Conservation (phyloP, 805 yeast species). For the Brettanomyces custersianus region DNA sequence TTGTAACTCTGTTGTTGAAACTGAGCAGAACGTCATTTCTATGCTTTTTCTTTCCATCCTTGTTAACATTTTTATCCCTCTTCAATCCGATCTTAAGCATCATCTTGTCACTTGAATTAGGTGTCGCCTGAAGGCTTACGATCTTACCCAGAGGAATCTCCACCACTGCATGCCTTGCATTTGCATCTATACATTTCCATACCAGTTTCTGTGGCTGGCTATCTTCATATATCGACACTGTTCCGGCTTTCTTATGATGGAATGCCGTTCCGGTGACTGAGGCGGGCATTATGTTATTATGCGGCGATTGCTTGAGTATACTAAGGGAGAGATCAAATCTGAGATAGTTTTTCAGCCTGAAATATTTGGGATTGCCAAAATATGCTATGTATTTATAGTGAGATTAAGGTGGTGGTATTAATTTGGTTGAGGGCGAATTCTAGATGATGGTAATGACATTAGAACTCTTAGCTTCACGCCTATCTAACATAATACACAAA, state of each 20-base stretch:
- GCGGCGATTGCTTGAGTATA: not conserved
- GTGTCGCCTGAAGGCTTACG: constrained; percentile 56
- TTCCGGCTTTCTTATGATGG: constrained; percentile 47
- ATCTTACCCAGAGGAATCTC: constrained; percentile 35
- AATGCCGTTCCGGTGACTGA: constrained; percentile 40
- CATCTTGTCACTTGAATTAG: constrained; percentile 58
- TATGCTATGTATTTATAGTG: not conserved
- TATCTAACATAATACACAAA: no score
- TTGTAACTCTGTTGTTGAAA: constrained; percentile 63
- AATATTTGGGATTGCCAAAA: not conserved
- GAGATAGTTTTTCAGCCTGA: not conserved
- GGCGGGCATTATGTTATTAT: constrained; percentile 5
- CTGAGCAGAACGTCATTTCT: constrained; percentile 36
- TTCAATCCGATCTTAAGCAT: constrained; percentile 42
- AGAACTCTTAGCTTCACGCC: no score
- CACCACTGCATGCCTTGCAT: constrained; percentile 29
- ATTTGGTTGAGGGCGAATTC: no score
- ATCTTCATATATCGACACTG: constrained; percentile 47
- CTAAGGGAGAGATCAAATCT: not conserved
- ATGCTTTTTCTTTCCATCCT: constrained; percentile 8
- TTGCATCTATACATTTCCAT: constrained; percentile 51
- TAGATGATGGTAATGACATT: no score
- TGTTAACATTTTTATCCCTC: constrained; percentile 26
- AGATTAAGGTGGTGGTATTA: not conserved
- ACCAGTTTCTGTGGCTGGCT: constrained; percentile 42